Conservation (phyloP, 768 basidiomycete species). For the Rhodotorula sphaerocarpa region DNA sequence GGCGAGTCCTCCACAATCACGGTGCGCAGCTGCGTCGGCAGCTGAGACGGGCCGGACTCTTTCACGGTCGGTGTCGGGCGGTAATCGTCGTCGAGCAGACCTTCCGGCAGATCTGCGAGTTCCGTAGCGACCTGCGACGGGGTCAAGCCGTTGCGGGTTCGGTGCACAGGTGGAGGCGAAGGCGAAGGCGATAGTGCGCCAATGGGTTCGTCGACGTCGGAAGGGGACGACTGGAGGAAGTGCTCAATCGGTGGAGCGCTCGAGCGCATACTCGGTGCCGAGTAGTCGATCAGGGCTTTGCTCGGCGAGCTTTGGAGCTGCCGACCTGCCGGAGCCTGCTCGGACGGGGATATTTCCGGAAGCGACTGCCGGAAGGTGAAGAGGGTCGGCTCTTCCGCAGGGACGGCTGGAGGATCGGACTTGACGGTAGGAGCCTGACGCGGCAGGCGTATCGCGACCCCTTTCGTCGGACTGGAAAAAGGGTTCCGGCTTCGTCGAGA, state of each 20-base stretch:
- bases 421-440: no score
- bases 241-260: slow-evolving; percentile 2
- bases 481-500: slow-evolving; percentile 8
- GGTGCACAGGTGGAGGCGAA: not conserved
- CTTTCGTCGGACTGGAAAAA: slow-evolving; percentile 23
- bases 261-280: not conserved
- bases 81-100: slow-evolving; percentile 20
- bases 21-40: slow-evolving; percentile 1
- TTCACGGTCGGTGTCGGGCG: slow-evolving; percentile 29
- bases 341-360: not conserved
- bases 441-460: slow-evolving; percentile 4
- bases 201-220: not conserved
- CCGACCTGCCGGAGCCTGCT: not conserved
- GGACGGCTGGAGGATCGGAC: no score
- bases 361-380: no score
- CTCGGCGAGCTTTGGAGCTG: not conserved
- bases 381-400: no score
- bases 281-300: no score
- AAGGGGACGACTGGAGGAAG: not conserved
- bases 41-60: slow-evolving; percentile 2
- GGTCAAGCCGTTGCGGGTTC: not conserved
- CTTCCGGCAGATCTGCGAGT: slow-evolving; percentile 4
- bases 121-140: slow-evolving; percentile 7
- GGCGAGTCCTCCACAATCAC: no score
- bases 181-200: no score